Conservation (phyloP, 2,329 filamentous ascomycete species). For the Penicillium frequentans region DNA sequence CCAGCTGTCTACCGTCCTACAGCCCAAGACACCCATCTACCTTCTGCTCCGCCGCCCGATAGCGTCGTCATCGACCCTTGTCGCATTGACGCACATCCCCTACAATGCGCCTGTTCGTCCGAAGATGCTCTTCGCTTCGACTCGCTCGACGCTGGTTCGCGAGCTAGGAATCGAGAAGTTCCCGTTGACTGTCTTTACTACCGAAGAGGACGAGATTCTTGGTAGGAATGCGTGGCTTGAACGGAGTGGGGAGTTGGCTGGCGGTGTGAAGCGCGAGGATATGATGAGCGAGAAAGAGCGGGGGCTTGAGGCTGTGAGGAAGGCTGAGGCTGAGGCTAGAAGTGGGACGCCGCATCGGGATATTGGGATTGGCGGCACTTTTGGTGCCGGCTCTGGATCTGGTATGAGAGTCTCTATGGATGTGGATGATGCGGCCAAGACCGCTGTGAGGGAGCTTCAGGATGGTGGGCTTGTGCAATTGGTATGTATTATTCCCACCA, state of each 20-base stretch:
- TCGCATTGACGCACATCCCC: conserved; percentile 64
- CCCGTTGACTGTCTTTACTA: conserved; percentile 58
- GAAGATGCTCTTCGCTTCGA: conserved; percentile 67
- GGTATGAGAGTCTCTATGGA: conserved; percentile 51
- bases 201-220: conserved; percentile 58
- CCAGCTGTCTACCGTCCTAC: conserved; percentile 52
- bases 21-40: conserved; percentile 59
- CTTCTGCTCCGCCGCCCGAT: conserved; percentile 58
- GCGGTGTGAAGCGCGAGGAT: conserved; percentile 40
- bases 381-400: conserved; percentile 29
- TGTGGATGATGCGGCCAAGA: conserved; percentile 54
- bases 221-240: conserved; percentile 55
- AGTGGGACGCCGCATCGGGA: conserved; percentile 53
- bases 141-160: conserved; percentile 58
- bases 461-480: conserved; percentile 50
- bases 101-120: conserved; percentile 63
- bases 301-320: conserved; percentile 56
- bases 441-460: conserved; percentile 47
- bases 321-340: conserved; percentile 59
- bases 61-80: conserved; percentile 29
- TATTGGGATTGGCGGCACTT: conserved; percentile 47
- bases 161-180: conserved; percentile 65
- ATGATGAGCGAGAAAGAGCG: conserved; percentile 64
- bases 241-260: conserved; percentile 46
- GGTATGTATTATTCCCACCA: conserved; percentile 35